These are phyloP conservation scores for Nothopassalora personata DNA, from an alignment of 2,329 filamentous ascomycete genomes.

Conservation along the genomic window DNA sequence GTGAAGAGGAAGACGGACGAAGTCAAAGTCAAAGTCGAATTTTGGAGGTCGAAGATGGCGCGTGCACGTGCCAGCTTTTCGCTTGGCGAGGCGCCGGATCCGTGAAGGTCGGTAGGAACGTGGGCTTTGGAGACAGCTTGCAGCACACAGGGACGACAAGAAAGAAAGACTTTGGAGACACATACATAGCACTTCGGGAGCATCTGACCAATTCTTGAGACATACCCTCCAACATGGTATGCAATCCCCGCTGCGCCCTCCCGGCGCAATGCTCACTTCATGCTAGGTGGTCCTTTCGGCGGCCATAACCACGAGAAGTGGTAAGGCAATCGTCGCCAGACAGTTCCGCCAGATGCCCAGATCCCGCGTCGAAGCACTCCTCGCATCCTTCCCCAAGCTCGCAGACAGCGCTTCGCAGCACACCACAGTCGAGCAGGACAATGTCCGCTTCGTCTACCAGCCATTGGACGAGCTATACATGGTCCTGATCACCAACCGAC, in stretches of 20 bases:
- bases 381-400: conserved; percentile 96
- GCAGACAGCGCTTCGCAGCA: conserved; percentile 94
- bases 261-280: conserved; percentile 7
- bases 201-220: not conserved
- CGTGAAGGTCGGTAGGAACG: not conserved
- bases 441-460: conserved; percentile 98
- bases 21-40: not conserved
- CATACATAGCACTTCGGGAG: not conserved
- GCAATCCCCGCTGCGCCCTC: not conserved
- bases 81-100: not conserved
- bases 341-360: conserved; percentile 97
- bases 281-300: conserved; percentile 90
- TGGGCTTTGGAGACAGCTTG: not conserved
- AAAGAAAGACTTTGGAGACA: no score
- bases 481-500: conserved; percentile 97
- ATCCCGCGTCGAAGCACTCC: conserved; percentile 90
- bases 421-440: conserved; percentile 97
- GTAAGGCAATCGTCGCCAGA: conserved; percentile 95
- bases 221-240: not conserved
- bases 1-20: not conserved
- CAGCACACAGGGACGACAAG: not conserved
- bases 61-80: not conserved
- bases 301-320: conserved; percentile 96
- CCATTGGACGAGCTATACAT: conserved; percentile 99
- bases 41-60: not conserved